phyloP scores from a whole-genome alignment of 345 rosid species.

The Eutrema heterophyllum region DNA sequence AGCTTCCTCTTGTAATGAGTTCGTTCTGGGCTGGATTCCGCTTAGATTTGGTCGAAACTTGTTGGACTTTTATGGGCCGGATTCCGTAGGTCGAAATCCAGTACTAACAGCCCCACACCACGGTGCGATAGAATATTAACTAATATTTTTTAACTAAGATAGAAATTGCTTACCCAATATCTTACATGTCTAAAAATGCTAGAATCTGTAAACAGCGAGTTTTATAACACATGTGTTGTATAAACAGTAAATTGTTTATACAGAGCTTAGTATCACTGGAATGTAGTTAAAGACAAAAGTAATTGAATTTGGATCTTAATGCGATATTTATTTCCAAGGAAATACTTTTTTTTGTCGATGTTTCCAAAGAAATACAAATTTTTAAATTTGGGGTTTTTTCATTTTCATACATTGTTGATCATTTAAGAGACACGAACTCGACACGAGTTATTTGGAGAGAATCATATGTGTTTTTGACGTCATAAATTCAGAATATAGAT shows the following conservation, averaged over 20 bases:
- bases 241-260: background rate
- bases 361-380: background rate
- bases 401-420: background rate
- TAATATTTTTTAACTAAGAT: background rate
- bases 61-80: no score
- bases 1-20: no score
- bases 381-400: background rate
- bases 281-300: background rate
- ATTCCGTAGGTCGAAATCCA: no score
- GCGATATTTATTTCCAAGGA: background rate
- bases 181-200: background rate
- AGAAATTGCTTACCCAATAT: background rate
- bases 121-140: background rate
- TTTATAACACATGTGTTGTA: background rate
- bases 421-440: slow-evolving; percentile 18
- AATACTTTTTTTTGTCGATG: background rate
- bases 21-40: no score
- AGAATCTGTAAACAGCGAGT: background rate
- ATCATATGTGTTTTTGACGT: slow-evolving; percentile 4
- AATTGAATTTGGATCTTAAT: background rate
- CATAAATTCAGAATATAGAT: background rate
- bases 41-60: no score
- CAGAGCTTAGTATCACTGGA: background rate
- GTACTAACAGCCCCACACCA: background rate
- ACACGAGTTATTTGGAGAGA: slow-evolving; percentile 18